phyloP scores from a whole-genome alignment of 163 green algal species.

The Coccomyxa subellipsoidea region DNA sequence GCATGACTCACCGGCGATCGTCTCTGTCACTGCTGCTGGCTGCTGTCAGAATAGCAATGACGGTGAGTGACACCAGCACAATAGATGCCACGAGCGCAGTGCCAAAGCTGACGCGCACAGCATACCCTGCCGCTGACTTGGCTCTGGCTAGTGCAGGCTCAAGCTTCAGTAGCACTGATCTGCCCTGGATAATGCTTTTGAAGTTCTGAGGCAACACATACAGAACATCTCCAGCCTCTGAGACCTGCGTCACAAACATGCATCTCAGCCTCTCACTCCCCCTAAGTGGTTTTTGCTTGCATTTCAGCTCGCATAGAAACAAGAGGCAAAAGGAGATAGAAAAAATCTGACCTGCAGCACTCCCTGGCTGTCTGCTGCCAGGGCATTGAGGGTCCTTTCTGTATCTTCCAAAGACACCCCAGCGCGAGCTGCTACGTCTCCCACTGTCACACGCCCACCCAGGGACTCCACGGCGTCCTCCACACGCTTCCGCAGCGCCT shows the following conservation, averaged over 20 bases:
- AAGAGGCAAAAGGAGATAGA: no score
- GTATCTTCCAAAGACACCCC: slow-evolving; percentile 70
- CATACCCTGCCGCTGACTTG: slow-evolving; percentile 38
- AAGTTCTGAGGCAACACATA: slow-evolving; percentile 79
- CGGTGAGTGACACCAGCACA: slow-evolving; percentile 68
- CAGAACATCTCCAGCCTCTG: slow-evolving; percentile 78
- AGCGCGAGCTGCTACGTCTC: slow-evolving; percentile 69
- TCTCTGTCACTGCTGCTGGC: slow-evolving; percentile 25
- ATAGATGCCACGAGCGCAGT: slow-evolving; percentile 79
- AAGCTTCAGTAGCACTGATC: slow-evolving; percentile 36
- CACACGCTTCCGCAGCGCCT: slow-evolving; percentile 29
- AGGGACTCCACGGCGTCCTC: slow-evolving; percentile 54
- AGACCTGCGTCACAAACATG: slow-evolving; percentile 61
- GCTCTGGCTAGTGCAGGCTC: slow-evolving; percentile 33
- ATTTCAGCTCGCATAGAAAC: no score
- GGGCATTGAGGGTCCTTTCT: slow-evolving; percentile 76
- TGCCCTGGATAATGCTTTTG: slow-evolving; percentile 39
- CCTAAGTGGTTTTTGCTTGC: no score
- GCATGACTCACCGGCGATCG: slow-evolving; percentile 8
- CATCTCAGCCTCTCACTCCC: not conserved
- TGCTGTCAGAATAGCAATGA: slow-evolving; percentile 61
- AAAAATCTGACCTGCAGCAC: slow-evolving; percentile 79
- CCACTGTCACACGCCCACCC: slow-evolving; percentile 48
- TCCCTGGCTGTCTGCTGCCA: slow-evolving; percentile 77
- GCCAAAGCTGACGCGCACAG: slow-evolving; percentile 79